These are phyloP conservation scores for Arxiozyma heterogenica DNA, from an alignment of 1,139 yeast species.

Conservation along the genomic window DNA sequence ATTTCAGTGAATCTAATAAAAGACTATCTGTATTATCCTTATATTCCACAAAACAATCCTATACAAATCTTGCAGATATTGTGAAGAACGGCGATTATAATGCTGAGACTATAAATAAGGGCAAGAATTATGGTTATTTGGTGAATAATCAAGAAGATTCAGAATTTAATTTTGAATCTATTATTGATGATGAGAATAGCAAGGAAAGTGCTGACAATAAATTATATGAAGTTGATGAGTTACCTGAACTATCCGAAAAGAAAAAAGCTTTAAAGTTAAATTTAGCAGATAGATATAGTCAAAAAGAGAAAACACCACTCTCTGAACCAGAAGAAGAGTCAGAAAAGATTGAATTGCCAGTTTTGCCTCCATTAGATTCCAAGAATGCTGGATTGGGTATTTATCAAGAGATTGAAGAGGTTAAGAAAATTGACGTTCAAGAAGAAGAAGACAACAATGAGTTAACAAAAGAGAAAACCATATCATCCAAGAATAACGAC, in stretches of 20 bases:
- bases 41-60: constrained; percentile 60
- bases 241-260: constrained; percentile 3
- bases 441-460: background rate
- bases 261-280: constrained; percentile 16
- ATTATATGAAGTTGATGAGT: constrained; percentile 29
- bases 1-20: constrained; percentile 53
- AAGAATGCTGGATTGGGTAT: constrained; percentile 30
- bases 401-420: constrained; percentile 11
- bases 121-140: constrained; percentile 6
- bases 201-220: constrained; percentile 21
- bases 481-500: background rate
- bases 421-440: background rate
- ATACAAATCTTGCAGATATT: constrained; percentile 50
- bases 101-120: constrained; percentile 6
- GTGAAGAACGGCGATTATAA: constrained; percentile 31
- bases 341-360: constrained; percentile 25
- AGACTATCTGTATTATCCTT: constrained; percentile 61
- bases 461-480: background rate
- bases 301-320: background rate
- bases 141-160: constrained; percentile 19
- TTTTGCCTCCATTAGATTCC: constrained; percentile 30
- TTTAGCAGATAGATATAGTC: constrained; percentile 25
- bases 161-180: constrained; percentile 24
- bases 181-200: constrained; percentile 29
- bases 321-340: constrained; percentile 6